These are phyloP conservation scores for Phyllachora maydis DNA, from an alignment of 2,329 filamentous ascomycete genomes.

Conservation along the genomic window DNA sequence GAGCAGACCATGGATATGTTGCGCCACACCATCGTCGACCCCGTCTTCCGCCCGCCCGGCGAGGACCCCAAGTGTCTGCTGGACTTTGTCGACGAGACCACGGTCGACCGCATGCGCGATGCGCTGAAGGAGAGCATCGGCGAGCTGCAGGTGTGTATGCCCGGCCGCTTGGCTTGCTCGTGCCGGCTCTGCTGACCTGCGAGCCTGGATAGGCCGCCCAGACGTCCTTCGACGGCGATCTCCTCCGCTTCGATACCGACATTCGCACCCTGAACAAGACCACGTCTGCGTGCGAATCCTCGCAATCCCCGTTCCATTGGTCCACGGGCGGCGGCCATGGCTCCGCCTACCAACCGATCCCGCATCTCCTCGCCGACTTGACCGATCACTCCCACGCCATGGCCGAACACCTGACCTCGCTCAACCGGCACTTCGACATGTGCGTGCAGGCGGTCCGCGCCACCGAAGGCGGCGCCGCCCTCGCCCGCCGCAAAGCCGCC, in stretches of 20 bases:
- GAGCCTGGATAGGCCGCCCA: slow-evolving; percentile 36
- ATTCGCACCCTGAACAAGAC: slow-evolving; percentile 42
- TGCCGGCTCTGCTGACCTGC: neutral
- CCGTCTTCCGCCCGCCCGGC: slow-evolving; percentile 35
- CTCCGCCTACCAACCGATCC: slow-evolving; percentile 19
- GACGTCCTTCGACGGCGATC: slow-evolving; percentile 54
- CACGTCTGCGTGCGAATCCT: slow-evolving; percentile 16
- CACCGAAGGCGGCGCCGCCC: slow-evolving; percentile 59
- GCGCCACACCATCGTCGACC: slow-evolving; percentile 41
- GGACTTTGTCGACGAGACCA: slow-evolving; percentile 58
- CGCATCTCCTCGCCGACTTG: slow-evolving; percentile 36
- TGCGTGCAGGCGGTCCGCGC: slow-evolving; percentile 82
- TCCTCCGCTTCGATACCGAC: slow-evolving; percentile 56
- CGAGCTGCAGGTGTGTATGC: slow-evolving; percentile 36
- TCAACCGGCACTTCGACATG: slow-evolving; percentile 80
- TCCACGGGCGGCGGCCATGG: slow-evolving; percentile 13
- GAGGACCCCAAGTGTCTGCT: slow-evolving; percentile 42
- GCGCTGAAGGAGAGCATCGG: slow-evolving; percentile 51
- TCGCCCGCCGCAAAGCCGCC: slow-evolving; percentile 46
- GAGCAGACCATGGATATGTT: slow-evolving; percentile 46
- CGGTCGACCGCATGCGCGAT: slow-evolving; percentile 43
- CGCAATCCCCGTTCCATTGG: slow-evolving; percentile 12
- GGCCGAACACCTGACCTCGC: slow-evolving; percentile 58
- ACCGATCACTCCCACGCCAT: slow-evolving; percentile 62
- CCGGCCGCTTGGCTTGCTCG: neutral